Conservation (phyloP, 73 alveolate species). For the Urostyla sp. region DNA sequence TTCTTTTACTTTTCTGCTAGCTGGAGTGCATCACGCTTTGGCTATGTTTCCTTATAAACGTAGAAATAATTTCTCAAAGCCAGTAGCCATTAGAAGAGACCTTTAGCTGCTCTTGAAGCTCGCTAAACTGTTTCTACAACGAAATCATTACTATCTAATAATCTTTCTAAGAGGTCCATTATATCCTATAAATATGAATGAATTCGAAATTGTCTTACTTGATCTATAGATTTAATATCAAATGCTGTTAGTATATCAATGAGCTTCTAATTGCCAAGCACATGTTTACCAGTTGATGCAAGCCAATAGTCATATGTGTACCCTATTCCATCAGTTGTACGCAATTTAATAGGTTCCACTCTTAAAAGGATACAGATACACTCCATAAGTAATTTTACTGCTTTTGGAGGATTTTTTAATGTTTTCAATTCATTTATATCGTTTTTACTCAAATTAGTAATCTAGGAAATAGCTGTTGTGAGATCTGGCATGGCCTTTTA, state of each 20-base stretch:
- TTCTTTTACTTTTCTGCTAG: conserved; percentile 96
- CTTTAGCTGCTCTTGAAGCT: conserved; percentile 85
- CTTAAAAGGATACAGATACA: conserved; percentile 70
- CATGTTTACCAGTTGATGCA: conserved; percentile 72
- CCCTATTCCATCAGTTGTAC: conserved; percentile 59
- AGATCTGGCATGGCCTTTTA: conserved; percentile 95
- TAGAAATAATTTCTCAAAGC: conserved; percentile 74
- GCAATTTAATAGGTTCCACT: conserved; percentile 71
- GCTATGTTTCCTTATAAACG: conserved; percentile 71
- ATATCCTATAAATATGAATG: conserved; percentile 35
- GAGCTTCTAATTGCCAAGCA: conserved; percentile 80
- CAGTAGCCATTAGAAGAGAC: conserved; percentile 84
- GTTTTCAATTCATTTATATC: conserved; percentile 94
- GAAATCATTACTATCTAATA: conserved; percentile 73
- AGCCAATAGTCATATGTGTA: conserved; percentile 68
- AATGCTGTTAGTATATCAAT: conserved; percentile 70
- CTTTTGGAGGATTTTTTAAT: conserved; percentile 94
- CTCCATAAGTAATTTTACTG: conserved; percentile 87
- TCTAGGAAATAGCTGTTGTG: conserved; percentile 90
- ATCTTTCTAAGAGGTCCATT: conserved; percentile 70
- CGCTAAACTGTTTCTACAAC: conserved; percentile 76
- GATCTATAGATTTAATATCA: conserved; percentile 74
- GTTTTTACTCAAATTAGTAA: conserved; percentile 86
- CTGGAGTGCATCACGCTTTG: conserved; percentile 93
- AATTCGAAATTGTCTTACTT: not conserved